Base-by-base conservation (phyloP, 305 asterid genomes). In the Plantago coronopus region DNA sequence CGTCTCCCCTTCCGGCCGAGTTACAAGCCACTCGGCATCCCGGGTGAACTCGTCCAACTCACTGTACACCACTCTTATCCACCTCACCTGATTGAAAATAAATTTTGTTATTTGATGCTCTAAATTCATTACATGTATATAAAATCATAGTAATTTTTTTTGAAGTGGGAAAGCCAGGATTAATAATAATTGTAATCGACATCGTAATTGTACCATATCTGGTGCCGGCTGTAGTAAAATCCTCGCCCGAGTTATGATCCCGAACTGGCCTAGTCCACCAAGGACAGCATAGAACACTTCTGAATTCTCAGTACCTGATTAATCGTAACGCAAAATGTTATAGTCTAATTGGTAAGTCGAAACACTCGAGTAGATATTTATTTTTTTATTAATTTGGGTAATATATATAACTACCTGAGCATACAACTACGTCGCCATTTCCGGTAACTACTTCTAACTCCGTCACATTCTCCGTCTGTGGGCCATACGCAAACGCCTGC, bases 191-290 rank as follows among this genome's bases (percentile, higher is more conserved):
- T n/a, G n/a, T n/a, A n/a, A n/a, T n/a, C n/a, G n/a, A n/a, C n/a
- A 4, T 17, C 12, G 17, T 20, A 10, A 21, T 17, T 5, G 7
- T 72, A 91, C 98, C 98, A 77, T 87, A 38, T 93, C 74, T 8
- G 98, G 97, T 54, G 86, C 85, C 62, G 95, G 87, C 51, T 89
- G 96, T 18, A 93, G 97, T 51, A 78, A 13, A 17, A 93, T 43
- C 48, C 95, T 69, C 15, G 97, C 98, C 62, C 94, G 83, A 27
- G 97, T 89, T 62, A 91, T 89, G 54, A 91, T 72, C 16, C 98
- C 98, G 69, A 86, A 86, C 65, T 91, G 98, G 4, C 98, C 95
- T 57, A 91, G 88, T 6, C 97, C 98, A 17, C 98, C 98, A 46
- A 91, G 91, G 37, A 84, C 95, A 56, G 82, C 64, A 64, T 74